phyloP scores from a whole-genome alignment of 2,329 filamentous ascomycete species.

The Geosmithia flava region DNA sequence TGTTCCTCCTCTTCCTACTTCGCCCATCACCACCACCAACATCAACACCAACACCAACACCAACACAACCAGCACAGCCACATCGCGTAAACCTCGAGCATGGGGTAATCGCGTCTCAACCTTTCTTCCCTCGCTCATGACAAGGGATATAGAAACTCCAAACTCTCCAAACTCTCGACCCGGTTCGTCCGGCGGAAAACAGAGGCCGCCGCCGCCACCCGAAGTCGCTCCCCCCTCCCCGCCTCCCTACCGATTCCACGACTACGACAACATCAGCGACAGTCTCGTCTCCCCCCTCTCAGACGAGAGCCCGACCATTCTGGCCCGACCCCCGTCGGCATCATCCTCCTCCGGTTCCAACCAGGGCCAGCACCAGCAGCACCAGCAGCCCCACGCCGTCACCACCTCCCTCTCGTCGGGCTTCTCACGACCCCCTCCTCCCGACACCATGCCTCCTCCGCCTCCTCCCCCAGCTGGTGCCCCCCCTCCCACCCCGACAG shows the following conservation, averaged over 20 bases:
- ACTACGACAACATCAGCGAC: neutral
- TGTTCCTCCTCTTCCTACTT: neutral
- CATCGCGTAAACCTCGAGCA: conserved; percentile 15
- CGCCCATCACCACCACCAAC: neutral
- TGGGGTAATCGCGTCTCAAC: conserved; percentile 23
- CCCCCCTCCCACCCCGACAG: conserved; percentile 11
- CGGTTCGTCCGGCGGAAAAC: neutral
- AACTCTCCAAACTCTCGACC: neutral
- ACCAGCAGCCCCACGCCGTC: neutral
- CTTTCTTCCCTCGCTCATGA: conserved; percentile 24
- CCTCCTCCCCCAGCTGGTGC: conserved; percentile 13
- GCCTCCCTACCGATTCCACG: conserved; percentile 3
- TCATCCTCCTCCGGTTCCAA: neutral
- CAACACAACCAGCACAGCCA: too few relatives aligned
- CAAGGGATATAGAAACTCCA: conserved; percentile 4
- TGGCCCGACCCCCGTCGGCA: neutral
- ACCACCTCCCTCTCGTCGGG: conserved; percentile 8
- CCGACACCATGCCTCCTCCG: neutral
- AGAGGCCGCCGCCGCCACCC: conserved; percentile 7
- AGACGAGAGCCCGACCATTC: neutral
- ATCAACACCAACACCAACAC: neutral
- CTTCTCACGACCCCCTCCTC: neutral
- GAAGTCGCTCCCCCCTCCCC: conserved; percentile 8
- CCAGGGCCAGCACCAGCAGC: too few relatives aligned
- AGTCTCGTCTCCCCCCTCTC: neutral